These are phyloP conservation scores for Termitomyces sp. DNA, from an alignment of 768 basidiomycete species.

Conservation along the genomic window DNA sequence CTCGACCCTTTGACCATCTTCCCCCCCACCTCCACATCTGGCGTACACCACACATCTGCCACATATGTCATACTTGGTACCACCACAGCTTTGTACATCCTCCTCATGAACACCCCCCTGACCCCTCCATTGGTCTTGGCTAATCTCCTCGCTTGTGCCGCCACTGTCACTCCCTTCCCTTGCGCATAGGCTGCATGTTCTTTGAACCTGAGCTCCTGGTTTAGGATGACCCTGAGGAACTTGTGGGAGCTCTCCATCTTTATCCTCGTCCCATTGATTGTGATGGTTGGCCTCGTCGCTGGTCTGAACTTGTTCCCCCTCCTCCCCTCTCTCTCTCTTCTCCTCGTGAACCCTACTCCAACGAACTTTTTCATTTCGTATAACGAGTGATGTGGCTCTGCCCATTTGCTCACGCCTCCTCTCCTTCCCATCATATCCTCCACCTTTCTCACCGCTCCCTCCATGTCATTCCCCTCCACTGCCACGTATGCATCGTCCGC, in stretches of 20 bases:
- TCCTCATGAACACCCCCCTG: neutral
- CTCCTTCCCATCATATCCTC: neutral
- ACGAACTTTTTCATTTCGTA: neutral
- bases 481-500: neutral
- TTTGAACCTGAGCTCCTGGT: neutral
- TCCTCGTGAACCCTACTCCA: neutral
- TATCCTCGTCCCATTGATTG: neutral
- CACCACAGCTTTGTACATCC: neutral
- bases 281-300: neutral
- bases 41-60: neutral
- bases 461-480: neutral
- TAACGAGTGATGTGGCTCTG: neutral
- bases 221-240: neutral
- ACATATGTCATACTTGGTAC: neutral
- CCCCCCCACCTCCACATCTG: neutral
- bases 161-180: neutral
- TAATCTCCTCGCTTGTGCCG: neutral
- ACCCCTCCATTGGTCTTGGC: neutral
- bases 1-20: neutral
- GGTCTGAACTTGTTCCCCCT: neutral
- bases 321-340: neutral
- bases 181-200: neutral
- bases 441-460: neutral
- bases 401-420: neutral
- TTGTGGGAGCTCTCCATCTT: neutral